These are phyloP conservation scores for Epipyxis sp. DNA, from an alignment of 108 stramenopile genomes.

Conservation along the genomic window DNA sequence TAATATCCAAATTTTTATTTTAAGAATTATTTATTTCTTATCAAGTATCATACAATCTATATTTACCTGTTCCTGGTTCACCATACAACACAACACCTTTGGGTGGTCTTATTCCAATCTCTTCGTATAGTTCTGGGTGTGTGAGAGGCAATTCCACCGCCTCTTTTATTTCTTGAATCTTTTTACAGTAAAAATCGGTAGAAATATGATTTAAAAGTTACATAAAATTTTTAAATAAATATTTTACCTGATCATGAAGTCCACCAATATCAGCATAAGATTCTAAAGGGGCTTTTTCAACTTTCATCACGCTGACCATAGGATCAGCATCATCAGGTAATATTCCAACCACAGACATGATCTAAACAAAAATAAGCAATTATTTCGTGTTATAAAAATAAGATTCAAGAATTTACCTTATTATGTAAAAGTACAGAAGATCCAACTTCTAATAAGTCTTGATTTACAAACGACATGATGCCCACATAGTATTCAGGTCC, in stretches of 20 bases:
- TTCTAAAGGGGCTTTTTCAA: slow-evolving; percentile 97
- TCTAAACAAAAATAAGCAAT: slow-evolving; percentile 34
- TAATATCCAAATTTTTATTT: no score
- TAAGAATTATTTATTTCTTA: no score
- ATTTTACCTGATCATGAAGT: slow-evolving; percentile 68
- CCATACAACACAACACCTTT: slow-evolving; percentile 98
- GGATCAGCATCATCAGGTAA: slow-evolving; percentile 95
- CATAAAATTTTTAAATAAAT: not conserved
- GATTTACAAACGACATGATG: slow-evolving; percentile 92
- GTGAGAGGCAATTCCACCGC: slow-evolving; percentile 97
- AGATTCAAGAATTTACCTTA: not conserved
- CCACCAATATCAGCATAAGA: slow-evolving; percentile 98
- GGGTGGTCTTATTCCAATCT: slow-evolving; percentile 91
- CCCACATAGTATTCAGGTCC: slow-evolving; percentile 99
- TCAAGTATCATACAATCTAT: no score
- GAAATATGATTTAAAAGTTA: not conserved
- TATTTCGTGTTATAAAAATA: not conserved
- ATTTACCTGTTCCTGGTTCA: slow-evolving; percentile 94
- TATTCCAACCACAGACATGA: slow-evolving; percentile 94
- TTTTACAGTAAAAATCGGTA: not conserved
- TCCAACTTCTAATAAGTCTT: slow-evolving; percentile 98
- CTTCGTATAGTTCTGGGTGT: slow-evolving; percentile 98
- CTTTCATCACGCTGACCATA: slow-evolving; percentile 98
- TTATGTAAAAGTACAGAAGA: slow-evolving; percentile 85
- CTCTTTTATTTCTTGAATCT: slow-evolving; percentile 99